Conservation (phyloP, 805 yeast species). For the Suhomyces vadensis region DNA sequence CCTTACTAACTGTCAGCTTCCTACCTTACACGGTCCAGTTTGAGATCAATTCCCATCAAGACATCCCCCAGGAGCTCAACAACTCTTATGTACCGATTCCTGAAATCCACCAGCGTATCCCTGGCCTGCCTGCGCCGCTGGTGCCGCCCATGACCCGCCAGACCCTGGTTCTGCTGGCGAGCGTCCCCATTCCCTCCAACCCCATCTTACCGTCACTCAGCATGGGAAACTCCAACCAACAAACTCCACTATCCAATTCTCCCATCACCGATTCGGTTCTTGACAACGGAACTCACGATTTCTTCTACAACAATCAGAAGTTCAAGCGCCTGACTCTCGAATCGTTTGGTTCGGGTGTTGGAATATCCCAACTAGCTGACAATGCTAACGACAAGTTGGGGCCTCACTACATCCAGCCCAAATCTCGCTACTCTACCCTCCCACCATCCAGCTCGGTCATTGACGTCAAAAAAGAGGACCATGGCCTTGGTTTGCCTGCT, state of each 20-base stretch:
- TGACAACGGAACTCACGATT: slow-evolving; percentile 40
- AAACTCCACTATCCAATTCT: slow-evolving; percentile 17
- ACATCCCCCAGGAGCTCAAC: neutral
- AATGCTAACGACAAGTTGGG: slow-evolving; percentile 26
- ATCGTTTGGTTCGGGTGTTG: neutral
- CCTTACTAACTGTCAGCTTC: slow-evolving; percentile 43
- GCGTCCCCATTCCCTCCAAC: slow-evolving; percentile 13
- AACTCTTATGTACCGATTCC: neutral
- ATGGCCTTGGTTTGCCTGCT: slow-evolving; percentile 36
- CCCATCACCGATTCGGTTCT: slow-evolving; percentile 9
- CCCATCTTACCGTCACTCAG: slow-evolving; percentile 40
- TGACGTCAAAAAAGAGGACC: slow-evolving; percentile 32
- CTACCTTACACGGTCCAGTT: slow-evolving; percentile 77
- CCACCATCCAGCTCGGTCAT: slow-evolving; percentile 28
- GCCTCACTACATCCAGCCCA: slow-evolving; percentile 46
- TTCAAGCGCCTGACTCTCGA: slow-evolving; percentile 4
- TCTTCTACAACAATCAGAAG: slow-evolving; percentile 39
- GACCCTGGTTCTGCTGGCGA: slow-evolving; percentile 10
- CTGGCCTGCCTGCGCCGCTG: no score
- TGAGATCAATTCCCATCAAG: slow-evolving; percentile 38
- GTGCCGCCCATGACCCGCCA: slow-evolving; percentile 3
- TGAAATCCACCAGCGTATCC: neutral
- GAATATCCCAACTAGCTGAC: slow-evolving; percentile 16
- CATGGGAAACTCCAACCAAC: slow-evolving; percentile 32
- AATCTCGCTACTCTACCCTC: slow-evolving; percentile 36